A percentile compares a stretch with the other conserved stretches of the same genome.
phyloP scores from a whole-genome alignment of 345 rosid species.

The Lepidium africanum region DNA sequence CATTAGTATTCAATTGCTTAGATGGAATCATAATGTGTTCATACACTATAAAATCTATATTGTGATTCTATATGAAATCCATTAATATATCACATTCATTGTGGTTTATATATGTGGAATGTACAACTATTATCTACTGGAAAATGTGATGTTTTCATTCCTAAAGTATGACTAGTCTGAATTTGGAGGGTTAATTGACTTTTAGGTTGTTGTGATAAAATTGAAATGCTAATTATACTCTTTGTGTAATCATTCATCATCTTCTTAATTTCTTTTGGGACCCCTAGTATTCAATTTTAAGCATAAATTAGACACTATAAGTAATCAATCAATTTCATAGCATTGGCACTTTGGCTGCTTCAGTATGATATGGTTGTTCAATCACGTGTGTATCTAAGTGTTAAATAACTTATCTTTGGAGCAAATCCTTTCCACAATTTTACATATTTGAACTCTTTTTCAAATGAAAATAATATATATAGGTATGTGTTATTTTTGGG shows the following conservation, averaged over 20 bases:
- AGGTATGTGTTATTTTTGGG: no score
- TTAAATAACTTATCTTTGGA: neutral
- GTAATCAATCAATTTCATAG: neutral
- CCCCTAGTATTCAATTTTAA: neutral
- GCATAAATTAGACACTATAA: neutral
- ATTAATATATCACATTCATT: neutral
- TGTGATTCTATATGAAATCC: neutral
- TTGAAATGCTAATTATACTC: neutral
- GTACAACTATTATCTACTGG: neutral
- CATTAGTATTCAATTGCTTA: neutral
- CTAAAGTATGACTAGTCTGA: neutral
- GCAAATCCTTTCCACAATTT: neutral
- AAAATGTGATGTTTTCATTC: neutral
- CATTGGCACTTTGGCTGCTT: neutral
- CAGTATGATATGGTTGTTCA: neutral
- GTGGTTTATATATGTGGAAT: neutral
- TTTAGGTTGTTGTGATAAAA: neutral
- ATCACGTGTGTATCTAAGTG: neutral
- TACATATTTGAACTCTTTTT: neutral
- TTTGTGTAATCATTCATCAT: neutral
- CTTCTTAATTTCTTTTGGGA: neutral
- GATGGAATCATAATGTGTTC: conserved; percentile 10
- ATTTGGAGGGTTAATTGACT: neutral
- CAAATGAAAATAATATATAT: no score
- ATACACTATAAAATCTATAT: neutral